Evolutionary conservation across 2,329 filamentous ascomycete species (phyloP).

Genomic region (Cercospora zeina): DNA sequence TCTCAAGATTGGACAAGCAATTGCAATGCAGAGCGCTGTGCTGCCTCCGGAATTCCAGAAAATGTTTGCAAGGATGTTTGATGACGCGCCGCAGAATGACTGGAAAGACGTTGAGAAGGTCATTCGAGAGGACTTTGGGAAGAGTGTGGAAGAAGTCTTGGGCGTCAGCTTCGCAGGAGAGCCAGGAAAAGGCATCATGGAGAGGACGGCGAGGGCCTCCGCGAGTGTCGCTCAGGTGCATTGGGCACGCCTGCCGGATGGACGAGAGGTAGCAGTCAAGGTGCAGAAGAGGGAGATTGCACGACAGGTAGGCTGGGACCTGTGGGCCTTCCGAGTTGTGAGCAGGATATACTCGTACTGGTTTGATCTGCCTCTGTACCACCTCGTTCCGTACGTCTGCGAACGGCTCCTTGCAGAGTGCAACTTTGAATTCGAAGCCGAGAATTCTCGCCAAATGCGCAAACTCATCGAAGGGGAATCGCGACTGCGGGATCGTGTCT

Average conservation of each 20-base stretch:
- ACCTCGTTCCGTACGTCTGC: conserved; percentile 85
- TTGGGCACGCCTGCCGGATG: conserved; percentile 83
- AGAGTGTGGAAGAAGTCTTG: conserved; percentile 84
- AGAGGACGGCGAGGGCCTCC: conserved; percentile 71
- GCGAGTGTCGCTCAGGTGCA: conserved; percentile 97
- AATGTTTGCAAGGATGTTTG: conserved; percentile 97
- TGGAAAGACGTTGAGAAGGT: conserved; percentile 86
- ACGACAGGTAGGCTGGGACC: conserved; percentile 87
- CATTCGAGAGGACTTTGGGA: conserved; percentile 85
- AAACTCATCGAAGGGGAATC: conserved; percentile 72
- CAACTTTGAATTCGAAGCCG: conserved; percentile 88
- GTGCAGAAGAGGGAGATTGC: conserved; percentile 94
- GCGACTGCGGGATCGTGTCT: conserved; percentile 74
- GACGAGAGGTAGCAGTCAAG: conserved; percentile 90
- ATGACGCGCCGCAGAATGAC: conserved; percentile 89
- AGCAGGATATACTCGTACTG: conserved; percentile 78
- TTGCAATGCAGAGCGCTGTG: conserved; percentile 96
- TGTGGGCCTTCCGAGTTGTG: conserved; percentile 93
- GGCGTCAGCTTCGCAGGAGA: conserved; percentile 69
- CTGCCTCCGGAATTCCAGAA: conserved; percentile 91
- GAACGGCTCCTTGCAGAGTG: conserved; percentile 92
- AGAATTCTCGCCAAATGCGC: conserved; percentile 84
- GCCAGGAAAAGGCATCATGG: conserved; percentile 64
- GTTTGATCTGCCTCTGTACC: conserved; percentile 93
- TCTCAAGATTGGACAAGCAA: conserved; percentile 95